phyloP scores from a whole-genome alignment of 495 filamentous ascomycete species.

The Thermochaetoides thermophila region DNA sequence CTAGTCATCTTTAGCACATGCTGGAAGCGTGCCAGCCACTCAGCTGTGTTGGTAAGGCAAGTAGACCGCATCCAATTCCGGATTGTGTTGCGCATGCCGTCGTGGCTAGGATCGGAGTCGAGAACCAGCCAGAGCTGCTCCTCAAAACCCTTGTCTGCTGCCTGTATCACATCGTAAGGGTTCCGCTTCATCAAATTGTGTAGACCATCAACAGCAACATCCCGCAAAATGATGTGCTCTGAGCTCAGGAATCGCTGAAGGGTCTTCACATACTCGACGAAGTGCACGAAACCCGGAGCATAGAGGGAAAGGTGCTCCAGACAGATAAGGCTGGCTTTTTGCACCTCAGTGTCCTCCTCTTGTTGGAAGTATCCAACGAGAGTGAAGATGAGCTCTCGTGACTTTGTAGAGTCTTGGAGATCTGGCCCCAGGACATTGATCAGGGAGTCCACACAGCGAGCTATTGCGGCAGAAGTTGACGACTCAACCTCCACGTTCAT shows the following conservation, averaged over 20 bases:
- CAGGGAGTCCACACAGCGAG: slow-evolving; percentile 79
- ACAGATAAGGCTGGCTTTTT: slow-evolving; percentile 66
- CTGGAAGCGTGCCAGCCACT: slow-evolving; percentile 82
- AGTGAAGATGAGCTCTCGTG: slow-evolving; percentile 76
- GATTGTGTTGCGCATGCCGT: slow-evolving; percentile 67
- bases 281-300: slow-evolving; percentile 73
- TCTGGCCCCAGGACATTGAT: slow-evolving; percentile 95
- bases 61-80: slow-evolving; percentile 86
- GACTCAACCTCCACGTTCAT: slow-evolving; percentile 81
- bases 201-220: slow-evolving; percentile 74
- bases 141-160: slow-evolving; percentile 63
- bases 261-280: slow-evolving; percentile 63
- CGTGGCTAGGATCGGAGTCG: slow-evolving; percentile 58
- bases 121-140: slow-evolving; percentile 85
- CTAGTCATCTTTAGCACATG: slow-evolving; percentile 77
- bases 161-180: slow-evolving; percentile 58
- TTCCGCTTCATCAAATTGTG: slow-evolving; percentile 92
- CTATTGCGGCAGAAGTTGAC: slow-evolving; percentile 66
- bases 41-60: slow-evolving; percentile 53
- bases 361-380: slow-evolving; percentile 69
- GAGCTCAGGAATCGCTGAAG: slow-evolving; percentile 66
- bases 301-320: slow-evolving; percentile 87
- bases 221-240: slow-evolving; percentile 46
- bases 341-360: slow-evolving; percentile 58
- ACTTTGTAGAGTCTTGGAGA: slow-evolving; percentile 84